Conservation (phyloP, 2,329 filamentous ascomycete genomes). For the Leptoxyphium fumago region DNA sequence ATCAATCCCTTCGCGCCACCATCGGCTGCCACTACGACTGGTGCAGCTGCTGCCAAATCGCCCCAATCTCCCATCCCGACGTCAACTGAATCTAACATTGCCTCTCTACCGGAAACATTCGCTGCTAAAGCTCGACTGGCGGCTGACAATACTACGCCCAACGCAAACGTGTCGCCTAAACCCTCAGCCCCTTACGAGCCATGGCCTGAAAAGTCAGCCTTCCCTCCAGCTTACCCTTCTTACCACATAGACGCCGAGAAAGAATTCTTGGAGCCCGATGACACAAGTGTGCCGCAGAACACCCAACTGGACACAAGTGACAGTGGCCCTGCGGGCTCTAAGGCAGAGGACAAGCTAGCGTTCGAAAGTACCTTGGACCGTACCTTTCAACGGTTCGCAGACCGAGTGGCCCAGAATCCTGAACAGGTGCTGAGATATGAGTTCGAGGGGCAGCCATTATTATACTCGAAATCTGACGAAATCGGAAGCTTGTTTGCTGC, state of each 20-base stretch:
- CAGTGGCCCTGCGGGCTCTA: slow-evolving; percentile 11
- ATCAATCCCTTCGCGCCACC: slow-evolving; percentile 45
- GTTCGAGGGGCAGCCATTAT: slow-evolving; percentile 37
- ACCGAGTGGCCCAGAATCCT: slow-evolving; percentile 34
- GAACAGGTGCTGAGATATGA: slow-evolving; percentile 38
- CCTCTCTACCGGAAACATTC: slow-evolving; percentile 15
- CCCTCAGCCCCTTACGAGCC: slow-evolving; percentile 36
- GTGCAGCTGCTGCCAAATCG: slow-evolving; percentile 24
- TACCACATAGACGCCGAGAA: slow-evolving; percentile 82
- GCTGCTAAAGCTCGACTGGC: slow-evolving; percentile 19
- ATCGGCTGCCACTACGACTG: slow-evolving; percentile 16
- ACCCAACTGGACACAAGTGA: slow-evolving; percentile 13
- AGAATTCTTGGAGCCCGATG: slow-evolving; percentile 58
- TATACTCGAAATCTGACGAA: slow-evolving; percentile 66
- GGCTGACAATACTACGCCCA: neutral
- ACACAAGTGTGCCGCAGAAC: slow-evolving; percentile 24
- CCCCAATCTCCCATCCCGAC: slow-evolving; percentile 20
- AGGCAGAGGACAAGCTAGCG: slow-evolving; percentile 29
- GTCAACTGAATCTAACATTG: slow-evolving; percentile 6
- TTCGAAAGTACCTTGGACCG: slow-evolving; percentile 35
- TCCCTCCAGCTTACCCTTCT: slow-evolving; percentile 57
- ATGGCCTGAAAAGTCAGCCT: slow-evolving; percentile 55
- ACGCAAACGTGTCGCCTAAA: slow-evolving; percentile 12
- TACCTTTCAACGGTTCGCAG: slow-evolving; percentile 37
- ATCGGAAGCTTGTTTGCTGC: slow-evolving; percentile 50